Percentiles rank a stretch among this genome's conserved stretches.
Conservation (phyloP, 495 filamentous ascomycete species). For the Hypoxylon lenormandii region DNA sequence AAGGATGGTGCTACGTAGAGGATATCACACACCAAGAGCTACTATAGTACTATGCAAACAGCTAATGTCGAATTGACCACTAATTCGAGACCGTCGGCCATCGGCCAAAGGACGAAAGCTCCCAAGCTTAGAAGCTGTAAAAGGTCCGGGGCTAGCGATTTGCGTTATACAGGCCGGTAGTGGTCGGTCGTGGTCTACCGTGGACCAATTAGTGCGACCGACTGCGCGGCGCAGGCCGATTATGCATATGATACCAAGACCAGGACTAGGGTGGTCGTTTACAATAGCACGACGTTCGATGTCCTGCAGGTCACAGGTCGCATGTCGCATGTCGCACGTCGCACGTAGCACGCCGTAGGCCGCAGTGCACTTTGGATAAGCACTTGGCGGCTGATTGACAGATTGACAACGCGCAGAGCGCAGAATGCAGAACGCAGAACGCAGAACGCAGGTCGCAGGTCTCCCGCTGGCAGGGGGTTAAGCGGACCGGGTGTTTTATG, state of each 20-base stretch:
- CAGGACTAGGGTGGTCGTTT: slow-evolving; percentile 1
- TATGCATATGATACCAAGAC: slow-evolving; percentile 15
- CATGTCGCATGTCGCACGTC: slow-evolving; percentile 10
- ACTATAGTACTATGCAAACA: too few species aligned
- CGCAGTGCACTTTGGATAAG: slow-evolving; percentile 24
- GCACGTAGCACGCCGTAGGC: slow-evolving; percentile 18
- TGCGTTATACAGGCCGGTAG: slow-evolving; percentile 25
- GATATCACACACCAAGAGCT: background rate
- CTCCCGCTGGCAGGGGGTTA: slow-evolving; percentile 9
- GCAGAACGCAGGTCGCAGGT: background rate
- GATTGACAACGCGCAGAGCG: slow-evolving; percentile 9
- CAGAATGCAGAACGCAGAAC: slow-evolving; percentile 4
- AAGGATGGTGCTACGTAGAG: background rate
- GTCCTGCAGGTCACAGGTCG: slow-evolving; percentile 8
- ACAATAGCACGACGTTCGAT: background rate
- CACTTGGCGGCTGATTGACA: slow-evolving; percentile 41
- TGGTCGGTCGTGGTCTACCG: slow-evolving; percentile 30
- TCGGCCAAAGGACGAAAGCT: too few species aligned
- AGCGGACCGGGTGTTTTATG: slow-evolving; percentile 34
- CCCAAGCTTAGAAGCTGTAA: slow-evolving; percentile 1
- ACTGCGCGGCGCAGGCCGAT: slow-evolving; percentile 38
- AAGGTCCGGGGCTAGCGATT: slow-evolving; percentile 20
- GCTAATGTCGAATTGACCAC: too few species aligned
- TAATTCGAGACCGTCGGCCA: too few species aligned
- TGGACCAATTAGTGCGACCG: slow-evolving; percentile 36